Evolutionary conservation across 345 rosid species (phyloP).

Genomic region (Bruguiera gymnorhiza): DNA sequence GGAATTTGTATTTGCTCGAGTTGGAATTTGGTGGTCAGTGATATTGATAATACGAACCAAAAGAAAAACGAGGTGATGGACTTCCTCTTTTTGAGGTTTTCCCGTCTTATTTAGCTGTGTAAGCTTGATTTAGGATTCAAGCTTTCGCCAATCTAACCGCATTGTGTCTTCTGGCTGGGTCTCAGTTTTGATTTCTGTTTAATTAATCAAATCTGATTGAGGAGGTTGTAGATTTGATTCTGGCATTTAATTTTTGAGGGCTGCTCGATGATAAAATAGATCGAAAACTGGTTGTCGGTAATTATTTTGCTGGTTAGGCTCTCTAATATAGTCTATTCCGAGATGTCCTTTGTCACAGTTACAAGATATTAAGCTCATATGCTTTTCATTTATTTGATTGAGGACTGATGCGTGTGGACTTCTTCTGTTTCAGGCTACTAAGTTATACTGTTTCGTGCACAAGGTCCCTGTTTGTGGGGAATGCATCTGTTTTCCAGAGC

Average conservation of each 20-base stretch:
- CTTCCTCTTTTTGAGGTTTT: background rate
- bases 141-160: background rate
- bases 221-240: background rate
- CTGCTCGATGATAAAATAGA: background rate
- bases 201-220: background rate
- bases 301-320: background rate
- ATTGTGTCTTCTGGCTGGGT: background rate
- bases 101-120: background rate
- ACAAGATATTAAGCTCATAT: background rate
- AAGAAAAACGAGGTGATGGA: background rate
- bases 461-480: slow-evolving; percentile 98
- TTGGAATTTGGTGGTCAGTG: background rate
- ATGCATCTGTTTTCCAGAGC: slow-evolving; percentile 94
- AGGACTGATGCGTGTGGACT: background rate
- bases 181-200: background rate
- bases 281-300: background rate
- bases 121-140: background rate
- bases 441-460: slow-evolving; percentile 93
- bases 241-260: background rate
- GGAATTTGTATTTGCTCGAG: too few species aligned
- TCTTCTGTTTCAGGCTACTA: slow-evolving; percentile 72
- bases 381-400: background rate
- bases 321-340: background rate
- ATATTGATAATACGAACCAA: too few species aligned
- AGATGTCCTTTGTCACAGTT: too few species aligned